Conservation (phyloP, 345 rosid genomes). For the Aquilaria malaccensis region DNA sequence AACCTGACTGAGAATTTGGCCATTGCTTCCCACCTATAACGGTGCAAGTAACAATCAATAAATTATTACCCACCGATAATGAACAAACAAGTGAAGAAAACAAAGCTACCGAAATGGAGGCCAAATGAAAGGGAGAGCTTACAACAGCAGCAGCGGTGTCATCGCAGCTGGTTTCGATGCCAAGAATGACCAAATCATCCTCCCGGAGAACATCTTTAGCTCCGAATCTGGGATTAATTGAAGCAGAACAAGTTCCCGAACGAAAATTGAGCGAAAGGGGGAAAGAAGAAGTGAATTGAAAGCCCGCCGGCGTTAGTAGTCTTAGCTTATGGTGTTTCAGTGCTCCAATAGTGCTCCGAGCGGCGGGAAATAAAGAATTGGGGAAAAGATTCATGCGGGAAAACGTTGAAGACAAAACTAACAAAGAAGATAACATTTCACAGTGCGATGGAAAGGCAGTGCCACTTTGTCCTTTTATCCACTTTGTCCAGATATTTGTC, state of each 20-base stretch:
- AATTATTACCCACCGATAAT: neutral
- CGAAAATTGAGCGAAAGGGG: conserved; percentile 15
- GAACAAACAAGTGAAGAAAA: neutral
- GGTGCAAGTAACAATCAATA: conserved; percentile 2
- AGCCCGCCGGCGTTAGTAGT: conserved; percentile 6
- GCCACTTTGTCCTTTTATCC: too few species aligned
- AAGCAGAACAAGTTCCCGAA: conserved; percentile 16
- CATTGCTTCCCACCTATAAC: conserved; percentile 70
- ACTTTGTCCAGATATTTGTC: too few species aligned
- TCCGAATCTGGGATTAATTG: conserved; percentile 10
- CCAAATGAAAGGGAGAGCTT: conserved; percentile 13
- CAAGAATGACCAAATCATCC: conserved; percentile 70
- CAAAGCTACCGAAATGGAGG: neutral
- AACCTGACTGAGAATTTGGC: conserved; percentile 89
- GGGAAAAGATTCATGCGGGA: conserved; percentile 34
- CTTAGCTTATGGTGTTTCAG: conserved; percentile 9
- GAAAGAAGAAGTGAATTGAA: conserved; percentile 3
- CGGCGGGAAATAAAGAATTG: conserved; percentile 14
- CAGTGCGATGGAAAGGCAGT: neutral
- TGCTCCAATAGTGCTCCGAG: conserved; percentile 9
- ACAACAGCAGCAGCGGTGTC: conserved; percentile 98
- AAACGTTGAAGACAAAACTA: conserved; percentile 30
- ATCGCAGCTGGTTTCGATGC: conserved; percentile 95
- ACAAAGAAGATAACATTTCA: conserved; percentile 20
- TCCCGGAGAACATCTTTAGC: conserved; percentile 5